Evolutionary conservation across 2,329 filamentous ascomycete genomes (phyloP).

Genomic region (Cordyceps tenuipes): DNA sequence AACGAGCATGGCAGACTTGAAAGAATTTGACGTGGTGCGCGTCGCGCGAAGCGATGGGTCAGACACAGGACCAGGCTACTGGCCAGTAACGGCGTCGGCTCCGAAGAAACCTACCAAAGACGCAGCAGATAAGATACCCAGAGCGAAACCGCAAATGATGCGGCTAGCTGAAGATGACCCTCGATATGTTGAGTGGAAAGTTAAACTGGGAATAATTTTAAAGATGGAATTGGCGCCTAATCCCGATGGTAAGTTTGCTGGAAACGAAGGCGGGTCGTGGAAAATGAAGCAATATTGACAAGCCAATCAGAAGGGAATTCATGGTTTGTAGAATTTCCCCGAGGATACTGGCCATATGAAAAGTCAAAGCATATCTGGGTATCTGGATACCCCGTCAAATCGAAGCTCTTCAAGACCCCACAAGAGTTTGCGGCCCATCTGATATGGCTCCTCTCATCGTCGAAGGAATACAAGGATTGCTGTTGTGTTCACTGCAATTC

Average conservation of each 20-base stretch:
- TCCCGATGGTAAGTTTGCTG: conserved; percentile 27
- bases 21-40: conserved; percentile 33
- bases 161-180: conserved; percentile 35
- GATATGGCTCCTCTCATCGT: conserved; percentile 42
- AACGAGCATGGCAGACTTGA: conserved; percentile 24
- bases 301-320: conserved; percentile 30
- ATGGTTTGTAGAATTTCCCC: conserved; percentile 37
- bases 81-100: conserved; percentile 27
- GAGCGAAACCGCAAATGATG: conserved; percentile 35
- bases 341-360: conserved; percentile 39
- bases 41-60: conserved; percentile 38
- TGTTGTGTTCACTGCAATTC: conserved; percentile 42
- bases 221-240: conserved; percentile 36
- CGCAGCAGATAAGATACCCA: conserved; percentile 26
- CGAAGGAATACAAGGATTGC: conserved; percentile 40
- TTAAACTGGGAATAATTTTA: conserved; percentile 37
- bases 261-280: background rate
- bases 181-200: conserved; percentile 35
- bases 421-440: conserved; percentile 45
- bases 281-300: background rate
- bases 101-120: conserved; percentile 31
- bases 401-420: conserved; percentile 42
- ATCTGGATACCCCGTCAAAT: conserved; percentile 40
- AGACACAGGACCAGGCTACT: conserved; percentile 37
- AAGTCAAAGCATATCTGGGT: conserved; percentile 42